Evolutionary conservation across 139 green algal species (phyloP).

Genomic region (Tetraselmis chui): DNA sequence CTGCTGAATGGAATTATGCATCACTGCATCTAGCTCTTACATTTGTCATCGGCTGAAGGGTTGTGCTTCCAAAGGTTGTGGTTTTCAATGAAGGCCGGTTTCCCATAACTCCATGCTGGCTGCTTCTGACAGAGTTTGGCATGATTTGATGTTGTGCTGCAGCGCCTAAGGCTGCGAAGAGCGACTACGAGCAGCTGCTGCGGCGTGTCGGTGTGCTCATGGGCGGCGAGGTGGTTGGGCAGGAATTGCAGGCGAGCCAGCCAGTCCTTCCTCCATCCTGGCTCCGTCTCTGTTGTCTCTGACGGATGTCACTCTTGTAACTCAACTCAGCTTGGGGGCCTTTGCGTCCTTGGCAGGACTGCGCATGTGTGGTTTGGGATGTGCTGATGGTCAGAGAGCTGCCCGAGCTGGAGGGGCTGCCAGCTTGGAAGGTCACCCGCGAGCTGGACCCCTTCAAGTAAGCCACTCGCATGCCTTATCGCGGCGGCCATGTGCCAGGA

Average conservation of each 20-base stretch:
- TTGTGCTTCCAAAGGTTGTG: background rate
- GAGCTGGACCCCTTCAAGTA: background rate
- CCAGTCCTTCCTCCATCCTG: background rate
- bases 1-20: background rate
- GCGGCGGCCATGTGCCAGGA: too few species aligned
- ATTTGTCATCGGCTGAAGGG: background rate
- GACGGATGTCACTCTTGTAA: too few species aligned
- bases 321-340: too few species aligned
- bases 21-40: background rate
- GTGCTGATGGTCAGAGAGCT: background rate
- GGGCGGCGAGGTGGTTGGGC: constrained; percentile 33
- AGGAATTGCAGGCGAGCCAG: constrained; percentile 33
- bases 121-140: background rate
- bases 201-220: constrained; percentile 23
- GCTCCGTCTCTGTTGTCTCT: constrained; percentile 5
- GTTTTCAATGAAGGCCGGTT: background rate
- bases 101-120: background rate
- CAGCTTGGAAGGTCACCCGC: background rate
- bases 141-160: constrained; percentile 16
- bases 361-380: background rate
- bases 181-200: constrained; percentile 52
- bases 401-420: background rate
- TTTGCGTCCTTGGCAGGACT: constrained; percentile 10
- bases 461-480: too few species aligned
- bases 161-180: constrained; percentile 43